phyloP scores from a whole-genome alignment of 2,329 filamentous ascomycete genomes.

The Phialophora tarda region DNA sequence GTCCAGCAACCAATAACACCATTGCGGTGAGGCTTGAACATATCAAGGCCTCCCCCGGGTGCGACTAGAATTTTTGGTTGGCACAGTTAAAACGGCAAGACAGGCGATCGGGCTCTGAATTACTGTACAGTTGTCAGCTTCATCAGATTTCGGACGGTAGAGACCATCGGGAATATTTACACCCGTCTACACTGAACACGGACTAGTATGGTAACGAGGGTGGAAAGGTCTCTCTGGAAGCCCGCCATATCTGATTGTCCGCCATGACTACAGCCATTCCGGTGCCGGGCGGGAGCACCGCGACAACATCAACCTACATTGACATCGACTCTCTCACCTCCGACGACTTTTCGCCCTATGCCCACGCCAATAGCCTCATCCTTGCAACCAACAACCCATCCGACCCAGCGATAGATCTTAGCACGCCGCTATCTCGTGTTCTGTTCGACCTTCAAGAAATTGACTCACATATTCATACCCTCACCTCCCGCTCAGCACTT shows the following conservation, averaged over 20 bases:
- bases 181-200: neutral
- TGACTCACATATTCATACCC: constrained; percentile 89
- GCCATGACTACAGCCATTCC: constrained; percentile 15
- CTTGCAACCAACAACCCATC: constrained; percentile 89
- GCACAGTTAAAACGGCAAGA: neutral
- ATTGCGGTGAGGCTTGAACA: neutral
- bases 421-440: constrained; percentile 88
- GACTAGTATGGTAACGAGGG: neutral
- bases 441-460: constrained; percentile 97
- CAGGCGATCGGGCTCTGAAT: neutral
- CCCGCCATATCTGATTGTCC: neutral
- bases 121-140: neutral
- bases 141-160: neutral
- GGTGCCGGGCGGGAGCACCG: neutral
- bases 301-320: constrained; percentile 66
- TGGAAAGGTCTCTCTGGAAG: neutral
- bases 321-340: constrained; percentile 92
- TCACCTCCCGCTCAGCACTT: constrained; percentile 83
- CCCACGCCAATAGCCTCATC: constrained; percentile 88
- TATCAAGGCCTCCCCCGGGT: neutral
- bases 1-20: neutral
- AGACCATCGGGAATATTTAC: neutral
- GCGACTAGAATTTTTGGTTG: neutral
- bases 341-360: constrained; percentile 77
- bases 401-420: constrained; percentile 88